Conservation (phyloP, 257 asterid species). For the Scutellaria minor region DNA sequence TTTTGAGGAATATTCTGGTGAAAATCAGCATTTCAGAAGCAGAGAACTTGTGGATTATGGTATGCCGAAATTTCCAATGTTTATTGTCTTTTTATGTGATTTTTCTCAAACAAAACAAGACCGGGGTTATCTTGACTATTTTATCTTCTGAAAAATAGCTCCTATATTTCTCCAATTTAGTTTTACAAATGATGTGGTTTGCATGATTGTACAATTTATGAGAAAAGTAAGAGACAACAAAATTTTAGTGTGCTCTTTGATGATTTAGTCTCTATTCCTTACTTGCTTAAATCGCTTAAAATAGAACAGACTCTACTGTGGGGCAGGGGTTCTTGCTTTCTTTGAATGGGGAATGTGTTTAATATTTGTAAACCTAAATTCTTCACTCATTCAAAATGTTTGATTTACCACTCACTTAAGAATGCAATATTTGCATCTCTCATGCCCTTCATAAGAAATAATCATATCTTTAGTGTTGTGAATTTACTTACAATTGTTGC, state of each 20-base stretch:
- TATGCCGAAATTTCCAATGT: slow-evolving; percentile 46
- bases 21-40: slow-evolving; percentile 64
- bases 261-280: neutral
- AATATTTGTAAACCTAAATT: neutral
- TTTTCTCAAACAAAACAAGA: neutral
- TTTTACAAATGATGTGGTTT: neutral
- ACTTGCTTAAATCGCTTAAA: neutral
- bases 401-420: neutral
- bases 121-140: neutral
- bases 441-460: slow-evolving; percentile 11
- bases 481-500: slow-evolving; percentile 22
- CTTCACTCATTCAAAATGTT: neutral
- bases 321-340: neutral
- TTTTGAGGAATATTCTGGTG: slow-evolving; percentile 56
- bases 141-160: slow-evolving; percentile 1
- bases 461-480: neutral
- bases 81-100: neutral
- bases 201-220: neutral
- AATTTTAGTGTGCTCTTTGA: neutral
- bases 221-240: neutral
- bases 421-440: neutral
- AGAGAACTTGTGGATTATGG: slow-evolving; percentile 85
- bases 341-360: neutral
- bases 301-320: neutral
- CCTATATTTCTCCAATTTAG: neutral